Evolutionary conservation across 306 rosid species (phyloP), one percentile per base, ranked within the genome.

Genomic region (Hippophae rhamnoides): DNA sequence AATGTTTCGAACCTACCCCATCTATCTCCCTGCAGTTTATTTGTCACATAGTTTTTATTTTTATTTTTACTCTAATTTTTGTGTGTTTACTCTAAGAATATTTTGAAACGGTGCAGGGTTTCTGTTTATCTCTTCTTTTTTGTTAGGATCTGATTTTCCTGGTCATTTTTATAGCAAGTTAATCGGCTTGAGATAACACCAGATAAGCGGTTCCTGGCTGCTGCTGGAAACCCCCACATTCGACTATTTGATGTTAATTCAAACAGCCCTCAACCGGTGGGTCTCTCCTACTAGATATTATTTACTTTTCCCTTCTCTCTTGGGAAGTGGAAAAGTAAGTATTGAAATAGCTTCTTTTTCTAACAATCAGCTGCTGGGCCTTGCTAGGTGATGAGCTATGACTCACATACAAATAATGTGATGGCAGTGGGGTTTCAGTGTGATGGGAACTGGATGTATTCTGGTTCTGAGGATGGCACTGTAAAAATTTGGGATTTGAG

Each of bases 401-500:
- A 92, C 72, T 85, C 94, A 10, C 98, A 92, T 78, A 92, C 93
- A 47, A 85, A 77, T 69, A 92, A 92, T 72, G 99, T 92, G 50
- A 88, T 88, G 99, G 92, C 99, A 2, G 95, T 92, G 72, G 99
- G 99, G 66, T 92, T 92, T 74, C 99, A 92, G 65, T 92, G 99
- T 64, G 99, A 92, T 80, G 99, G 99, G 60, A 92, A 92, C 75
- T 92, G 99, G 99, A 92, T 88, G 99, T 92, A 92, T 77, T 92
- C 99, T 43, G 99, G 99, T 68, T 92, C 99, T 3, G 99, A 92
- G 82, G 99, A 92, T 53, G 99, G 99, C 73, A 88, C 99, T 0
- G 99, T 92, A 70, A 92, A 92, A 78, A 92, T 92, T 62, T 92
- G 99, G 99, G 99, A 92, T 76, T 81, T 89, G 74, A 92, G 99